Evolutionary conservation across 2,329 filamentous ascomycete species (phyloP), one percentile per base, ranked within the genome.

Genomic region (Seiridium cupressi): DNA sequence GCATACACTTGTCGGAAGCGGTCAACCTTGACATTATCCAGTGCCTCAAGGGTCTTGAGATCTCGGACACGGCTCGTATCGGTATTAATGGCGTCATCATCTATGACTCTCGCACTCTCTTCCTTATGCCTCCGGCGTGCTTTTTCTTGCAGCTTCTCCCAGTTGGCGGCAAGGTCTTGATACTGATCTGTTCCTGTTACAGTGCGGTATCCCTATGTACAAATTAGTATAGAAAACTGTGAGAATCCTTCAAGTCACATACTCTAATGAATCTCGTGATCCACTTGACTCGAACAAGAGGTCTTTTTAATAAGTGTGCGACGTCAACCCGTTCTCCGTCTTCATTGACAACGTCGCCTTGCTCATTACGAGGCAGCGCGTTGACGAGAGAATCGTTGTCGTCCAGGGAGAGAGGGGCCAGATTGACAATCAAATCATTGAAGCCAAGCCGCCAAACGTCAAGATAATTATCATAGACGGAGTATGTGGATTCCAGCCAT

Each of bases 291-390:
- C 95, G 86, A 31, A 97, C 88, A 47, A 99, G 77, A 1, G 95
- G 95, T 58, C 94, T 83, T 76, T 96, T 97, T 57, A 99, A 81
- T 51, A 99, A 81, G 74, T 95, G 96, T 6, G 93, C 93, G 53
- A 99, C 95, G 72, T 98, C 95, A 7, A 97, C 93, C 56, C 92
- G 87, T 73, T 97, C 92, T 10, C 94, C 95, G 63, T 94, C 84
- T 40, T 86, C 85, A 65, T 93, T 87, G 55, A 88, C 71, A 11
- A 91, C 80, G 66, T 89, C 88, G 31, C 90, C 89, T 58, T 88
- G 79, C 60, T 84, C 83, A 57, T 89, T 88, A 57, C 78, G 81
- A 63, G 84, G 86, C 77, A 84, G 78, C 1, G 82, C 84, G 62
- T 84, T 80, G 57, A 88, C 71, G 1, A 87, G 75, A 1, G 84